phyloP scores from a whole-genome alignment of 352 stramenopile species.

The Pythium aphanidermatum region DNA sequence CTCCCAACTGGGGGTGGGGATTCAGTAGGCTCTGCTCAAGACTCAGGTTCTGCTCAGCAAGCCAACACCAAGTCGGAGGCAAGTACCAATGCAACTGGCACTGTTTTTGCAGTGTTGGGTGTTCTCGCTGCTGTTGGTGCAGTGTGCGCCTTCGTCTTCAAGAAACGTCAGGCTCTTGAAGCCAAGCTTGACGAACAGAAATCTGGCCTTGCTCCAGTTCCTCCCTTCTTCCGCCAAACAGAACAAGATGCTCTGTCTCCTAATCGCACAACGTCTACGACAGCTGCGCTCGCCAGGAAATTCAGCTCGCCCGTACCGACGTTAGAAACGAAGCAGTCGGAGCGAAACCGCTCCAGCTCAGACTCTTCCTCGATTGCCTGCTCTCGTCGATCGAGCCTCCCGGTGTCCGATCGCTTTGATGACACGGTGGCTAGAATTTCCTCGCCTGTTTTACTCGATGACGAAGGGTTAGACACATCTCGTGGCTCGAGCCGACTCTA shows the following conservation, averaged over 20 bases:
- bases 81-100: conserved; percentile 30
- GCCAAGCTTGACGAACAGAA: conserved; percentile 37
- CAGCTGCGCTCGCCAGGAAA: conserved; percentile 1
- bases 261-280: not conserved
- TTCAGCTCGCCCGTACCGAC: conserved; percentile 19
- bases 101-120: conserved; percentile 43
- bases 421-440: conserved; percentile 28
- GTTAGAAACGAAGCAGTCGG: conserved; percentile 3
- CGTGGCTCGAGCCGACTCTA: conserved; percentile 51
- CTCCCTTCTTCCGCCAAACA: conserved; percentile 34
- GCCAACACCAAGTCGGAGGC: conserved; percentile 38
- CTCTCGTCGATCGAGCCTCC: conserved; percentile 8
- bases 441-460: conserved; percentile 39
- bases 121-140: conserved; percentile 32
- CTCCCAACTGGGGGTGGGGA: too few relatives aligned
- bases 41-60: conserved; percentile 12
- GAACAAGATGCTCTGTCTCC: conserved; percentile 24
- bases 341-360: conserved; percentile 15
- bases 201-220: conserved; percentile 21
- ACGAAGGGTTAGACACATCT: conserved; percentile 19
- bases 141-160: conserved; percentile 49
- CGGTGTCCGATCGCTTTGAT: conserved; percentile 5
- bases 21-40: not conserved
- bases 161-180: conserved; percentile 48
- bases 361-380: conserved; percentile 13